Conservation (phyloP, 352 stramenopile genomes). For the Phytophthora syringae region DNA sequence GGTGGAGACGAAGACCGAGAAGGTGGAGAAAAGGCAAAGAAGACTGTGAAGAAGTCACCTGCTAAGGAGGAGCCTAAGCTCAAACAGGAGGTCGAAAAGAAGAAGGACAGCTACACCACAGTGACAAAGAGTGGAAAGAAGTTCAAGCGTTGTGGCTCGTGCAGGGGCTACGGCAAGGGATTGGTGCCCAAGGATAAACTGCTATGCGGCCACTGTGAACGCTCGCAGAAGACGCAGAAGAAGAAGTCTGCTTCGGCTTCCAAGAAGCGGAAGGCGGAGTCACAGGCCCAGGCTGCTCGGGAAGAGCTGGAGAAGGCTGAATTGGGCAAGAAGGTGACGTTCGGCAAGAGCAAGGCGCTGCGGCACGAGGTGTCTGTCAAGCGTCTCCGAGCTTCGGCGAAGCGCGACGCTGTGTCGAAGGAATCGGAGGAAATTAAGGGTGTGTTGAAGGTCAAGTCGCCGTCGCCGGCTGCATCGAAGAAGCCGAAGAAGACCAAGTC, state of each 20-base stretch:
- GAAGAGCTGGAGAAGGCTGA: slow-evolving; percentile 39
- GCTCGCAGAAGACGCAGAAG: slow-evolving; percentile 61
- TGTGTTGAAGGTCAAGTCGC: slow-evolving; percentile 65
- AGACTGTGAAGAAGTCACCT: too few relatives aligned
- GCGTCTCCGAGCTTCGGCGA: slow-evolving; percentile 79
- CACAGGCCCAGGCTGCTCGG: slow-evolving; percentile 34
- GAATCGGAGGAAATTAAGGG: slow-evolving; percentile 70
- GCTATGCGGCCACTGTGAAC: slow-evolving; percentile 79
- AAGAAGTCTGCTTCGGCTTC: slow-evolving; percentile 53
- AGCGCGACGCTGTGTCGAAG: slow-evolving; percentile 61
- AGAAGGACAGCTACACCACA: slow-evolving; percentile 37
- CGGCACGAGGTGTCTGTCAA: slow-evolving; percentile 84
- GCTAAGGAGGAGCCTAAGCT: too few relatives aligned
- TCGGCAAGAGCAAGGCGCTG: slow-evolving; percentile 87
- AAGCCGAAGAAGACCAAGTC: slow-evolving; percentile 52
- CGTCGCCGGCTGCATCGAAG: slow-evolving; percentile 31
- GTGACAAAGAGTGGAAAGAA: slow-evolving; percentile 75
- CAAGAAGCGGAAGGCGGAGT: slow-evolving; percentile 75
- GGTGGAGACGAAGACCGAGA: slow-evolving; percentile 14
- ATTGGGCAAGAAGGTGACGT: slow-evolving; percentile 81
- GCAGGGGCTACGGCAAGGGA: slow-evolving; percentile 77
- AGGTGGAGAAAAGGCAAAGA: too few relatives aligned
- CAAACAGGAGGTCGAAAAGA: slow-evolving; percentile 16
- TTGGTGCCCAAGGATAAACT: slow-evolving; percentile 70
- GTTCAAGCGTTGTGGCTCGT: slow-evolving; percentile 74